phyloP scores from a whole-genome alignment of 352 stramenopile genomes.

The Nothophytophthora sp. region DNA sequence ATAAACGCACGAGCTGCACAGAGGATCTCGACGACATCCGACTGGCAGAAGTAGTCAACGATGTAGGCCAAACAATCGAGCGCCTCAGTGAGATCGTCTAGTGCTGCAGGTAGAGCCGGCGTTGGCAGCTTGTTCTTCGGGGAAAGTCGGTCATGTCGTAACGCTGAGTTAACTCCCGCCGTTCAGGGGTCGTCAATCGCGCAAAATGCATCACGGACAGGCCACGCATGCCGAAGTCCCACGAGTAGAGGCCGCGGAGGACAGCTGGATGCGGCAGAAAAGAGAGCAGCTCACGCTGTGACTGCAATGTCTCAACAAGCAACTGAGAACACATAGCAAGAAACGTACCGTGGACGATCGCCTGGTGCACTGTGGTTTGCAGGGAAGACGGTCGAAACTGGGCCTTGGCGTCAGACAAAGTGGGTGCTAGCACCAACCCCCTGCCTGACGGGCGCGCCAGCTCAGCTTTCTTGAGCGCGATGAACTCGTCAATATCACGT shows the following conservation, averaged over 20 bases:
- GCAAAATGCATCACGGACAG: constrained; percentile 13
- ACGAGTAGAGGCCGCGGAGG: constrained; percentile 5
- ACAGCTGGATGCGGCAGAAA: constrained; percentile 12
- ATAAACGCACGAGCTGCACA: constrained; percentile 2
- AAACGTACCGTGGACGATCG: not conserved
- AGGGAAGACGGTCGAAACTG: not conserved
- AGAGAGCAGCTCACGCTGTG: constrained; percentile 9
- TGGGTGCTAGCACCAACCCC: too few relatives aligned
- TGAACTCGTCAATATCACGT: too few relatives aligned
- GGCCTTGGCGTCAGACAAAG: too few relatives aligned
- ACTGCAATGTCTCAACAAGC: constrained; percentile 9
- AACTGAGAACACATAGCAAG: not conserved
- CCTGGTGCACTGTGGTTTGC: too few relatives aligned
- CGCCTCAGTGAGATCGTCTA: constrained; percentile 6
- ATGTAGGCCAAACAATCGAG: constrained; percentile 5
- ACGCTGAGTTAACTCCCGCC: not conserved
- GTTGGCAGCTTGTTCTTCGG: not conserved
- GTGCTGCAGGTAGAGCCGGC: not conserved
- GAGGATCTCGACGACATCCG: constrained; percentile 1
- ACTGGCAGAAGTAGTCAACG: not conserved
- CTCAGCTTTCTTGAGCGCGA: too few relatives aligned
- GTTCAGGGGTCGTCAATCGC: not conserved
- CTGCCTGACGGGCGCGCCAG: too few relatives aligned
- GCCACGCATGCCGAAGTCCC: constrained; percentile 8
- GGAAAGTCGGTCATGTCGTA: constrained; percentile 10